Conservation (phyloP, 2,329 filamentous ascomycete species). For the Domatiomyces catenatus region DNA sequence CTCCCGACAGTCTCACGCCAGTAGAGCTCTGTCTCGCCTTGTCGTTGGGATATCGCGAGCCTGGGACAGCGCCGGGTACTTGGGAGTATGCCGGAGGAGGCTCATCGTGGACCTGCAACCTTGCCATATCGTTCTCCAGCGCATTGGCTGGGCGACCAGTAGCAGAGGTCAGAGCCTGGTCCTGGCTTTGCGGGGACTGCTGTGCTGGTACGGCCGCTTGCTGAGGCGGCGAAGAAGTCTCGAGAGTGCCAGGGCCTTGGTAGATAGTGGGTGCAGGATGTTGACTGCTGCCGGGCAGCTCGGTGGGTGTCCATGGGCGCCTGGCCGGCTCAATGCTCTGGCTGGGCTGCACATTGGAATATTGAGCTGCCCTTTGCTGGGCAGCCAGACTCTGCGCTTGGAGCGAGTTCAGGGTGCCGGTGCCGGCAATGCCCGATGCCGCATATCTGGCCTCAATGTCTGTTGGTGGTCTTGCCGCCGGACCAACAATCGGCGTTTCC, state of each 20-base stretch:
- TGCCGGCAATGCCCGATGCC: conserved; percentile 75
- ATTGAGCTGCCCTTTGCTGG: conserved; percentile 60
- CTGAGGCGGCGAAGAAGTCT: conserved; percentile 38
- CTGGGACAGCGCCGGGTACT: conserved; percentile 38
- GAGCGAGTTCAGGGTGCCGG: conserved; percentile 63
- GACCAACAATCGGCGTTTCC: conserved; percentile 67
- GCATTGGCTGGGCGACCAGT: conserved; percentile 43
- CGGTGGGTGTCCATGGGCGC: conserved; percentile 89
- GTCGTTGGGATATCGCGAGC: conserved; percentile 56
- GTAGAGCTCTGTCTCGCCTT: conserved; percentile 44
- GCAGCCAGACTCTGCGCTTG: conserved; percentile 70
- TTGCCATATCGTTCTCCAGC: conserved; percentile 74
- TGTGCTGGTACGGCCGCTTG: conserved; percentile 29
- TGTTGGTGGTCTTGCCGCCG: conserved; percentile 40
- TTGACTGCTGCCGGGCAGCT: conserved; percentile 68
- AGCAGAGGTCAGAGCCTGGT: conserved; percentile 17
- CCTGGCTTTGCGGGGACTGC: conserved; percentile 14
- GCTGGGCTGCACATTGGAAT: conserved; percentile 38
- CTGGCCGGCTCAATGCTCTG: conserved; percentile 22
- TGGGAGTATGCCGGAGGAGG: conserved; percentile 92
- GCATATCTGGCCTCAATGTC: conserved; percentile 87
- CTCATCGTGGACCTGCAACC: conserved; percentile 50
- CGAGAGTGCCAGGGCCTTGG: conserved; percentile 53
- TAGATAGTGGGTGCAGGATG: conserved; percentile 86
- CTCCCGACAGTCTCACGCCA: conserved; percentile 2